Base-by-base conservation (phyloP, 2,329 filamentous ascomycete species). In the Fusarium continuum region DNA sequence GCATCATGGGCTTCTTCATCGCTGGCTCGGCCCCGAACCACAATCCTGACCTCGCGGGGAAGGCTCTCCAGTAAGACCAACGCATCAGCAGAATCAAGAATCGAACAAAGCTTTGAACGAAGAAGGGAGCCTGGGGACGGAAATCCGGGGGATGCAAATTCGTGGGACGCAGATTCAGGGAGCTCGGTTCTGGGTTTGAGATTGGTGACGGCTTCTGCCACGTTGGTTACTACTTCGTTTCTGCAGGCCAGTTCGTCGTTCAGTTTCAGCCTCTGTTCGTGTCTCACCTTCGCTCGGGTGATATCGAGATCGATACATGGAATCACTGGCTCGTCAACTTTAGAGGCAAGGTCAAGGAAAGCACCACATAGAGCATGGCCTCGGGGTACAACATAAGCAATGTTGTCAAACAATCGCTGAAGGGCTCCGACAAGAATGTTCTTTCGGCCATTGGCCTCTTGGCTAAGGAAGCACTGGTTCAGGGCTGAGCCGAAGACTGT, bases 391-490 rank as follows among this genome's bases (percentile, higher is more conserved):
- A 34, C 44, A 19, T 39, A 32, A 6, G 29, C 50, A 31, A 50
- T 54, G 19, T 23, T 20, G 7, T 54, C 44, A 5, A 39, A 50
- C 6, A 54, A 22, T 3, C 34, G 44, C 6, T 54, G 50, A 22
- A 54, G 50, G 9, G 50, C 50, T 11, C 50, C 44, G 13, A 54
- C 26, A 10, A 53, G 17, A 9, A 49, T 53, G 8, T 53, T 53
- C 25, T 32, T 53, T 5, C 16, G 28, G 5, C 50, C 43, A 3
- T 50, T 26, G 23, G 43, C 32, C 19, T 32, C 32, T 5, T 50
- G 43, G 3, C 17, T 39, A 4, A 49, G 43, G 13, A 39, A 36
- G 17, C 43, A 53, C 23, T 38, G 13, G 6, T 29, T 38, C 43
- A 45, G 38, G 17, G 50, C 32, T 10, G 43, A 28, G 4, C 50